Evolutionary conservation across 2,329 filamentous ascomycete species (phyloP).

Genomic region (Anisogramma anomala): DNA sequence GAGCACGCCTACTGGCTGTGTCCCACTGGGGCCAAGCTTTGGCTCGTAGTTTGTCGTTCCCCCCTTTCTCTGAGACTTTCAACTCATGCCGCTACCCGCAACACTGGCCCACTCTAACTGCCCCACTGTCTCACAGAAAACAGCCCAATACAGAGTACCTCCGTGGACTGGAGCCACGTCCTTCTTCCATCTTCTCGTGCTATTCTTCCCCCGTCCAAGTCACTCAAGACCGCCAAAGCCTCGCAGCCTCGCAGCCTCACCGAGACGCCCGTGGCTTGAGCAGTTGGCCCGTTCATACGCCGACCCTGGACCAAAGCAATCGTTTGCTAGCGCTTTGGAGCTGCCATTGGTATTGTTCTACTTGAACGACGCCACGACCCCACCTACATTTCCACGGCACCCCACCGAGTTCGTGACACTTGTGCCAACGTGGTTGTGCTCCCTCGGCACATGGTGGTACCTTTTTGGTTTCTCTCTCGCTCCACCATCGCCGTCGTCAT

Average conservation of each 20-base stretch:
- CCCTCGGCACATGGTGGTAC: background rate
- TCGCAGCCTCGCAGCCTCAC: too few relatives aligned
- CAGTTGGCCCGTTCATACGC: too few relatives aligned
- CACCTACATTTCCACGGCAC: background rate
- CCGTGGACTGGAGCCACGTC: too few relatives aligned
- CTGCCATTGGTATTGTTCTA: too few relatives aligned
- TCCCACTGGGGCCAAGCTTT: background rate
- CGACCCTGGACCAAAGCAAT: background rate
- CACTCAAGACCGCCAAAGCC: too few relatives aligned
- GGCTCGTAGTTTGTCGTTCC: background rate
- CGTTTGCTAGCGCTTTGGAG: too few relatives aligned
- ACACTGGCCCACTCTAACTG: slow-evolving; percentile 9
- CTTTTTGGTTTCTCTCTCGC: too few relatives aligned
- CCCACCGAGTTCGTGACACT: background rate
- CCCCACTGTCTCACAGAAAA: slow-evolving; percentile 8
- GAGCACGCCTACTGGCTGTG: too few relatives aligned
- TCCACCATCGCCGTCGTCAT: background rate
- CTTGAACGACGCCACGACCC: too few relatives aligned
- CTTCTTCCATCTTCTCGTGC: too few relatives aligned
- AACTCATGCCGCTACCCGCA: background rate
- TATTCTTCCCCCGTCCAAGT: too few relatives aligned
- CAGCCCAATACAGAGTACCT: background rate
- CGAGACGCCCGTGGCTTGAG: too few relatives aligned
- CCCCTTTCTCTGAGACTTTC: background rate
- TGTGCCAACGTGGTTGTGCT: background rate